These are phyloP conservation scores for Chrysoporthe austroafricana DNA, from an alignment of 2,329 filamentous ascomycete genomes.

Conservation along the genomic window DNA sequence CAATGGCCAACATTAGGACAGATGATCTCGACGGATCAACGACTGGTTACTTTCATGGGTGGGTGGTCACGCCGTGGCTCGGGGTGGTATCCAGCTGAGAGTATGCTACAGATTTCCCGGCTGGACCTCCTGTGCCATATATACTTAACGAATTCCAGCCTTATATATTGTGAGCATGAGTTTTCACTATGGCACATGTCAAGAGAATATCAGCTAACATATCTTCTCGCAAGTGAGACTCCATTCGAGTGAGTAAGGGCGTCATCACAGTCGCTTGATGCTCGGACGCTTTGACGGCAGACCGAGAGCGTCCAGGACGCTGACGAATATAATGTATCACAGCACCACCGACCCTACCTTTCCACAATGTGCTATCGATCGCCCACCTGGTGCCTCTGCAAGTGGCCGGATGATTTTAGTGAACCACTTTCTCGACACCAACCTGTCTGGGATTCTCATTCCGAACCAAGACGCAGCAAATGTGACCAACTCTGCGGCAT, in stretches of 20 bases:
- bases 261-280: neutral
- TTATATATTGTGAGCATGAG: conserved; percentile 33
- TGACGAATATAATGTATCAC: neutral
- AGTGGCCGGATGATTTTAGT: conserved; percentile 53
- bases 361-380: conserved; percentile 67
- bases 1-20: conserved; percentile 72
- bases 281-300: neutral
- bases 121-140: conserved; percentile 53
- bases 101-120: conserved; percentile 11
- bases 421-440: conserved; percentile 66
- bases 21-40: conserved; percentile 64
- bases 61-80: neutral
- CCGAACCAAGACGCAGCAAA: conserved; percentile 38
- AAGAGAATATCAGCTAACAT: neutral
- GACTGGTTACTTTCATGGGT: conserved; percentile 74
- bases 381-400: conserved; percentile 53
- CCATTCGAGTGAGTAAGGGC: conserved; percentile 54
- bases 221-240: conserved; percentile 56
- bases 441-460: conserved; percentile 37
- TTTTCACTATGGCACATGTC: neutral
- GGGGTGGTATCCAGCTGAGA: neutral
- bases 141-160: conserved; percentile 67
- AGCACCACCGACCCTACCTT: conserved; percentile 58
- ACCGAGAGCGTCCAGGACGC: neutral
- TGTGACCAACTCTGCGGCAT: conserved; percentile 53